A percentile compares a stretch with the other conserved stretches of the same genome.
phyloP scores from a whole-genome alignment of 2,329 filamentous ascomycete genomes.

The Paracoccidioides lutzii region DNA sequence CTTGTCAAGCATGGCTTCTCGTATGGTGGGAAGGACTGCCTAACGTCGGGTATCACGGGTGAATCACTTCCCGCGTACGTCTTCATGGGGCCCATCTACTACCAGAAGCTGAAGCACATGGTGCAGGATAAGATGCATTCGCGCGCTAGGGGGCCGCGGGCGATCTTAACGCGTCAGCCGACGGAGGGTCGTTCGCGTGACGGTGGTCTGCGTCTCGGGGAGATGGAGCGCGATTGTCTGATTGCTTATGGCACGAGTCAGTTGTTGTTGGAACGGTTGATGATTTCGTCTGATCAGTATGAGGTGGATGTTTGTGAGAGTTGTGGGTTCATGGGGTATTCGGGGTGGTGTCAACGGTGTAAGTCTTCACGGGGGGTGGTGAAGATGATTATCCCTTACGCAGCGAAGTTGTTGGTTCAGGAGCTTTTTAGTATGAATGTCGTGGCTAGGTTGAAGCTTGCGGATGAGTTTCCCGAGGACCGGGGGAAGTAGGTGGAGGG shows the following conservation, averaged over 20 bases:
- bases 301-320: conserved; percentile 86
- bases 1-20: conserved; percentile 82
- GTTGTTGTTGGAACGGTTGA: conserved; percentile 79
- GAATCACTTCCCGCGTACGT: conserved; percentile 91
- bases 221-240: conserved; percentile 97
- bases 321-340: conserved; percentile 91
- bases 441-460: conserved; percentile 77
- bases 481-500: conserved; percentile 20
- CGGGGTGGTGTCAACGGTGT: conserved; percentile 89
- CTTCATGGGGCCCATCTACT: conserved; percentile 98
- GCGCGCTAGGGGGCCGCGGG: conserved; percentile 74
- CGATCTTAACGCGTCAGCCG: conserved; percentile 86
- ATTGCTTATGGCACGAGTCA: conserved; percentile 95
- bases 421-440: conserved; percentile 98
- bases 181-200: conserved; percentile 90
- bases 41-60: conserved; percentile 89
- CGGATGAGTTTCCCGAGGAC: conserved; percentile 71
- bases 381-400: conserved; percentile 94
- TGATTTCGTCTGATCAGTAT: conserved; percentile 86
- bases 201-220: conserved; percentile 82
- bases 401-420: conserved; percentile 89
- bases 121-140: conserved; percentile 99
- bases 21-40: conserved; percentile 94
- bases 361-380: conserved; percentile 72
- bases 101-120: conserved; percentile 99